These are phyloP conservation scores for Sordariomycetes sp. DNA, from an alignment of 2,329 filamentous ascomycete genomes.

Conservation along the genomic window DNA sequence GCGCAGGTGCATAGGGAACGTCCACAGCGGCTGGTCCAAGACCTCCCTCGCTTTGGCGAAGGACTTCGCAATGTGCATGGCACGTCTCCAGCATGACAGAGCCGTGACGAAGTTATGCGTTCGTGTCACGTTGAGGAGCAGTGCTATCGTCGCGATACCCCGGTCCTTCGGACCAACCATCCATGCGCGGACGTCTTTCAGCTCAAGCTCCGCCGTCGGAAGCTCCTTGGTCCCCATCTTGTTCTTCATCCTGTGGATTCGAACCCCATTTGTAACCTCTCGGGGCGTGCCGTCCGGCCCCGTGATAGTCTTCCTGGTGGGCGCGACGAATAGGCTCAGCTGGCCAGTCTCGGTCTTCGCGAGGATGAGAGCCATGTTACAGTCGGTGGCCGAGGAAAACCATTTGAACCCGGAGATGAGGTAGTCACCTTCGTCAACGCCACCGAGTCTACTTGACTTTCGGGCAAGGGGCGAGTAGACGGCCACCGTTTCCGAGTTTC, in stretches of 20 bases:
- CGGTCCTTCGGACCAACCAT: slow-evolving; percentile 6
- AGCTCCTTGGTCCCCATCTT: slow-evolving; percentile 10
- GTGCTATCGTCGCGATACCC: slow-evolving; percentile 8
- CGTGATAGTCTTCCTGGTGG: slow-evolving; percentile 2
- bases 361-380: slow-evolving; percentile 7
- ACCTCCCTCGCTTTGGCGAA: slow-evolving; percentile 5
- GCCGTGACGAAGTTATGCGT: slow-evolving; percentile 6
- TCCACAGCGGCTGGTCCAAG: slow-evolving; percentile 7
- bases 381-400: slow-evolving; percentile 9
- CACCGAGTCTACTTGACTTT: slow-evolving; percentile 5
- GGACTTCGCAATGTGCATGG: slow-evolving; percentile 4
- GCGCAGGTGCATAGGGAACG: slow-evolving; percentile 8
- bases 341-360: slow-evolving; percentile 1
- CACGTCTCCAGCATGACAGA: slow-evolving; percentile 5
- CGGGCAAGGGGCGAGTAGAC: neutral
- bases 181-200: slow-evolving; percentile 7
- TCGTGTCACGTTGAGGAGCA: slow-evolving; percentile 8
- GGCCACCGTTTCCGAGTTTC: slow-evolving; percentile 9
- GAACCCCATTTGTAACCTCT: slow-evolving; percentile 7
- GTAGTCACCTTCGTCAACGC: slow-evolving; percentile 8
- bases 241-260: slow-evolving; percentile 9
- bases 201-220: slow-evolving; percentile 8
- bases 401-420: slow-evolving; percentile 9
- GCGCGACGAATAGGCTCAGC: slow-evolving; percentile 8
- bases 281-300: slow-evolving; percentile 1